These are phyloP conservation scores for Nicotiana rustica DNA, from an alignment of 305 asterid species.

Conservation along the genomic window DNA sequence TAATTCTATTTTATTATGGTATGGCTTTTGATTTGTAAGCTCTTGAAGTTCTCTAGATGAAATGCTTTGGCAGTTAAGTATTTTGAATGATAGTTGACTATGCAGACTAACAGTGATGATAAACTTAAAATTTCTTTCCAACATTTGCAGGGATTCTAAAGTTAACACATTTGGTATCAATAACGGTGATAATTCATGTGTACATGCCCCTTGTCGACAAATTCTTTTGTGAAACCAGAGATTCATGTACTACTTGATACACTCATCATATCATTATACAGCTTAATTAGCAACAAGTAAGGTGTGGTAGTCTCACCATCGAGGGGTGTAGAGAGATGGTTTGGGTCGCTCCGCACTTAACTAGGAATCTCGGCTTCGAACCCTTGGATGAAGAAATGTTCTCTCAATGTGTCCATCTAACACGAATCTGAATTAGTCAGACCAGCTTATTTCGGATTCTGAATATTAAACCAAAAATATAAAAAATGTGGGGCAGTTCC, in stretches of 20 bases:
- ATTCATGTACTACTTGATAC: conserved; percentile 19
- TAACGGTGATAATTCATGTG: conserved; percentile 35
- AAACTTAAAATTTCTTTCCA: neutral
- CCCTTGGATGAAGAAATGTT: neutral
- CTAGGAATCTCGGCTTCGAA: neutral
- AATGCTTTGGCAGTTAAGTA: too few relatives aligned
- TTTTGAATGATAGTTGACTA: too few relatives aligned
- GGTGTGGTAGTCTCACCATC: neutral
- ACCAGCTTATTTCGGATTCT: neutral
- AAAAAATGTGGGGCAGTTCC: neutral
- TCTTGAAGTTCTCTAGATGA: too few relatives aligned
- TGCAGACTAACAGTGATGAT: too few relatives aligned
- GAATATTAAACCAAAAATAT: neutral
- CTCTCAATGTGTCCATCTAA: neutral
- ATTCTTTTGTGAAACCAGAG: conserved; percentile 25
- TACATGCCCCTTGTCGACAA: conserved; percentile 45
- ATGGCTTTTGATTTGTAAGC: too few relatives aligned
- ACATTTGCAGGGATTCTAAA: conserved; percentile 33
- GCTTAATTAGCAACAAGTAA: conserved; percentile 1
- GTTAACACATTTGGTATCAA: conserved; percentile 39
- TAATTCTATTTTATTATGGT: too few relatives aligned
- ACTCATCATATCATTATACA: neutral
- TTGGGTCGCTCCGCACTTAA: neutral
- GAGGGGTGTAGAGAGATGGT: neutral
- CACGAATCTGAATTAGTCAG: neutral